phyloP scores from a whole-genome alignment of 306 rosid genomes.

The Inga leiocalycina region DNA sequence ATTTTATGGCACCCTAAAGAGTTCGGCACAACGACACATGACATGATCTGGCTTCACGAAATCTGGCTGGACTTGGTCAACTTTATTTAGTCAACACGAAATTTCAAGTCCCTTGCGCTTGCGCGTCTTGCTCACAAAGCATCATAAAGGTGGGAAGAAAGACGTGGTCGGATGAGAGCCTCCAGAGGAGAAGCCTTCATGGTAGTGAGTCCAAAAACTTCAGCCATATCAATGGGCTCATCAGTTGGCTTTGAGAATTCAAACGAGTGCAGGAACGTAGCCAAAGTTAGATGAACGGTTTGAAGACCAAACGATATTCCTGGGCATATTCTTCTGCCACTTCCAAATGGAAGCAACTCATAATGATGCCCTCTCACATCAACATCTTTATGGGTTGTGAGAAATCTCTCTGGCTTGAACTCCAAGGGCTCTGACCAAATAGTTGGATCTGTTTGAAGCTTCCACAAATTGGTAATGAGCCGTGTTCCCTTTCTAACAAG shows the following conservation, averaged over 20 bases:
- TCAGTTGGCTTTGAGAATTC: constrained; percentile 35
- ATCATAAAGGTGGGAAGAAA: constrained; percentile 30
- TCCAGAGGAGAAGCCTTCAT: constrained; percentile 52
- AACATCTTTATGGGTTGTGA: constrained; percentile 44
- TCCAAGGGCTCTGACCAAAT: constrained; percentile 53
- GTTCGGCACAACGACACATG: background rate
- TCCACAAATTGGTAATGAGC: constrained; percentile 49
- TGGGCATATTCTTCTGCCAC: constrained; percentile 62
- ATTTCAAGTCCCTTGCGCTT: background rate
- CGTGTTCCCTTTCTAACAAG: constrained; percentile 44
- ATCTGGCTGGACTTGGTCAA: background rate
- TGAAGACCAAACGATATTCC: constrained; percentile 43
- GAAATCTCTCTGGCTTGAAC: constrained; percentile 62
- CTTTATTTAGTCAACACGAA: background rate
- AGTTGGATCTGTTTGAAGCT: constrained; percentile 56
- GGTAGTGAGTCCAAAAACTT: constrained; percentile 40
- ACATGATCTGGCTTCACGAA: background rate
- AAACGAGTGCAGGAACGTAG: constrained; percentile 47
- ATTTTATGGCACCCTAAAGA: background rate
- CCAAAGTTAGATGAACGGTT: constrained; percentile 32
- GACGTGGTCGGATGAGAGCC: constrained; percentile 53
- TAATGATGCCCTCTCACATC: constrained; percentile 52
- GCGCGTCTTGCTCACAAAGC: background rate
- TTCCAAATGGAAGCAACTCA: constrained; percentile 55
- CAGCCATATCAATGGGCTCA: constrained; percentile 54